Evolutionary conservation across 2,329 filamentous ascomycete species (phyloP).

Genomic region (Akanthomyces lecanii): DNA sequence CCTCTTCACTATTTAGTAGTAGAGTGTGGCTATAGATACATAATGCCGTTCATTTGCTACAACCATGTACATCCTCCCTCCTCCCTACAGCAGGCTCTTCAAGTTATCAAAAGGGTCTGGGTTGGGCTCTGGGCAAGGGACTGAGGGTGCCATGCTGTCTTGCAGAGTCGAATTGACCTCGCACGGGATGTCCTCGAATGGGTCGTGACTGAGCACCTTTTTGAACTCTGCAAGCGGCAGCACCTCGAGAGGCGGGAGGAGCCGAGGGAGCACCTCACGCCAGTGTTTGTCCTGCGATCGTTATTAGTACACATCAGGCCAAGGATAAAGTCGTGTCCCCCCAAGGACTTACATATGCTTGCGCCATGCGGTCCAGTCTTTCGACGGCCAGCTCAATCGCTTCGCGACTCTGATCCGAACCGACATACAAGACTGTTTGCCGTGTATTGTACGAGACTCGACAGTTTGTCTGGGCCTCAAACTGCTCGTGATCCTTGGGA

Average conservation of each 20-base stretch:
- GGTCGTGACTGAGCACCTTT: background rate
- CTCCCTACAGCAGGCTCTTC: background rate
- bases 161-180: background rate
- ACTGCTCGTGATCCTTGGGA: background rate
- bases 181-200: background rate
- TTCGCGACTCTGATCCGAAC: background rate
- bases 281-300: background rate
- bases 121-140: background rate
- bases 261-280: no score
- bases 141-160: background rate
- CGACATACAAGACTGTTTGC: constrained; percentile 16
- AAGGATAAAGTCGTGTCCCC: background rate
- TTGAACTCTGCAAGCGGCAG: background rate
- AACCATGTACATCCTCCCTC: background rate
- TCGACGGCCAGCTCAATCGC: background rate
- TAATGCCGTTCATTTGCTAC: background rate
- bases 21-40: background rate
- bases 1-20: background rate
- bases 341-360: background rate
- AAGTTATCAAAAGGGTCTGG: background rate
- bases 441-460: constrained; percentile 10
- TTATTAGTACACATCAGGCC: background rate
- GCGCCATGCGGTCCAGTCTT: background rate
- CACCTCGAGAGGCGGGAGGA: no score
- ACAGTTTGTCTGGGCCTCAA: background rate